Conservation (phyloP, 2,329 filamentous ascomycete species). For the Talaromyces piceae region DNA sequence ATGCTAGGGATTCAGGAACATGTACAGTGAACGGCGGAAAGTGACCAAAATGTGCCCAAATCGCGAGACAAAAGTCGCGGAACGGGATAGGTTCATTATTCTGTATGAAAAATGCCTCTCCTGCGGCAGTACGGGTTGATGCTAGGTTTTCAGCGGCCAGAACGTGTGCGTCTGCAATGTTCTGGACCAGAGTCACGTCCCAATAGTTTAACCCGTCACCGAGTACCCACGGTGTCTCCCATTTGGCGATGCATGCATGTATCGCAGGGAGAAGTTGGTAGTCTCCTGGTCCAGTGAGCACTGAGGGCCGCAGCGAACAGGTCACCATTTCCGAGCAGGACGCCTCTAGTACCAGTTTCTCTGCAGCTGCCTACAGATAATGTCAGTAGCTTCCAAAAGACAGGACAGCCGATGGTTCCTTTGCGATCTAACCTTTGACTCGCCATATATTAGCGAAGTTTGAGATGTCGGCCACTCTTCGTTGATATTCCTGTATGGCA, state of each 20-base stretch:
- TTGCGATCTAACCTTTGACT: slow-evolving; percentile 30
- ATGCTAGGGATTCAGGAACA: slow-evolving; percentile 44
- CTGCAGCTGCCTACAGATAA: slow-evolving; percentile 34
- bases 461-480: slow-evolving; percentile 33
- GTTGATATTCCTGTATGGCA: slow-evolving; percentile 31
- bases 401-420: too few species aligned
- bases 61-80: slow-evolving; percentile 37
- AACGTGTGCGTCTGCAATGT: slow-evolving; percentile 40
- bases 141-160: slow-evolving; percentile 38
- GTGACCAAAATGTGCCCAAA: slow-evolving; percentile 44
- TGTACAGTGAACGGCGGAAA: slow-evolving; percentile 40
- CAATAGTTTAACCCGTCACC: slow-evolving; percentile 37
- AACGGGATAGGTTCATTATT: slow-evolving; percentile 41
- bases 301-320: slow-evolving; percentile 37
- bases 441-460: slow-evolving; percentile 36
- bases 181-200: slow-evolving; percentile 39
- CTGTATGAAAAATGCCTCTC: slow-evolving; percentile 40
- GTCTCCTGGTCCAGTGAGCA: slow-evolving; percentile 38
- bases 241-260: slow-evolving; percentile 37
- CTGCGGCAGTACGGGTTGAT: slow-evolving; percentile 32
- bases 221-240: slow-evolving; percentile 35
- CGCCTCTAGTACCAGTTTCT: slow-evolving; percentile 33
- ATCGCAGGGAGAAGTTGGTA: slow-evolving; percentile 36
- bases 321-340: slow-evolving; percentile 28
- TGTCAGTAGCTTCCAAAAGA: neutral